These are phyloP conservation scores for Fusarium lateritium DNA, from an alignment of 2,329 filamentous ascomycete species.

Conservation along the genomic window DNA sequence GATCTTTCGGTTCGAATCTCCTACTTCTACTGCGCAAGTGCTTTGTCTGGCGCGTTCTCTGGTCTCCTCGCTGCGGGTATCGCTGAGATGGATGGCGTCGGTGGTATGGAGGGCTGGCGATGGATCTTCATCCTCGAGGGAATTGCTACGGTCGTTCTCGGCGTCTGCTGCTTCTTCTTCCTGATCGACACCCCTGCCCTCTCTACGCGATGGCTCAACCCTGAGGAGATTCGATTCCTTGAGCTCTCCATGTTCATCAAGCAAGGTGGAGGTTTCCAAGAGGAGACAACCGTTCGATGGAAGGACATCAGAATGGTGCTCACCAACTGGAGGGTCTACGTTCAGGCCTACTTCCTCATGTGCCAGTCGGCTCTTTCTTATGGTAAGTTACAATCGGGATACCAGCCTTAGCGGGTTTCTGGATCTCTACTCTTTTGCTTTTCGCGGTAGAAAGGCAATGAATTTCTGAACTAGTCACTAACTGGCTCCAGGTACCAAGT, in stretches of 20 bases:
- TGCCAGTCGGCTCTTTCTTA: slow-evolving; percentile 49
- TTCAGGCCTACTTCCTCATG: slow-evolving; percentile 50
- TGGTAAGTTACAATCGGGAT: slow-evolving; percentile 20
- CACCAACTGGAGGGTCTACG: slow-evolving; percentile 52
- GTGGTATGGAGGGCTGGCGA: slow-evolving; percentile 56
- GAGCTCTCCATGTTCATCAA: slow-evolving; percentile 52
- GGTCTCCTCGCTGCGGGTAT: slow-evolving; percentile 79
- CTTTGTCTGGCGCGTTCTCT: slow-evolving; percentile 80
- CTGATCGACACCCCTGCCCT: slow-evolving; percentile 59
- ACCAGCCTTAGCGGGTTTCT: no score
- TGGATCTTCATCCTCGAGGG: slow-evolving; percentile 51
- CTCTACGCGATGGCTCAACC: slow-evolving; percentile 53
- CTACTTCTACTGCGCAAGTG: slow-evolving; percentile 84
- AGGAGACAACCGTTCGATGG: slow-evolving; percentile 42
- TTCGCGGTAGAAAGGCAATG: no score
- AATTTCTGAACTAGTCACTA: not conserved
- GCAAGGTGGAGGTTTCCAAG: slow-evolving; percentile 49
- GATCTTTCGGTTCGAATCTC: slow-evolving; percentile 82
- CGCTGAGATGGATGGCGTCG: slow-evolving; percentile 74
- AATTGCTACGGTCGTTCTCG: slow-evolving; percentile 55
- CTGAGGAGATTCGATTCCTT: slow-evolving; percentile 47
- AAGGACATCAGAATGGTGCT: slow-evolving; percentile 48
- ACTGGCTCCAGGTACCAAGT: slow-evolving; percentile 41
- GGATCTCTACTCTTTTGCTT: no score
- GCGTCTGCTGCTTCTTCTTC: slow-evolving; percentile 60